Percentiles rank a stretch among this genome's conserved stretches.
Conservation (phyloP, 2,329 filamentous ascomycete species). For the Calonectria pteridis region DNA sequence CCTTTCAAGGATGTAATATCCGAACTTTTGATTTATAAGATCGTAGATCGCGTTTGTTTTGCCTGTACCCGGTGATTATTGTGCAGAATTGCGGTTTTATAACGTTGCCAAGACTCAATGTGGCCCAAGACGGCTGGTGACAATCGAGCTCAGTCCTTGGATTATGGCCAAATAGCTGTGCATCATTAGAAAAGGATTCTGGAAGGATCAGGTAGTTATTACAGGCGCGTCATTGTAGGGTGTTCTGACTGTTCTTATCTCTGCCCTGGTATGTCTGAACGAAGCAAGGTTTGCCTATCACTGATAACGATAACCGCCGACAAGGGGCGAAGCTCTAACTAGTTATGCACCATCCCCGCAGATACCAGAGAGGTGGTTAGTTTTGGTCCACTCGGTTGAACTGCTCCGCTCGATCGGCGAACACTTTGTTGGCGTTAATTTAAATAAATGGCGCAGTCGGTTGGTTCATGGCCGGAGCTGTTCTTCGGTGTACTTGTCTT, state of each 20-base stretch:
- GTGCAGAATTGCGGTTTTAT: too few species aligned
- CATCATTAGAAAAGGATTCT: neutral
- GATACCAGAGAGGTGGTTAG: slow-evolving; percentile 1
- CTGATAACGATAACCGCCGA: neutral
- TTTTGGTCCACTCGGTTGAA: neutral
- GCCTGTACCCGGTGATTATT: neutral
- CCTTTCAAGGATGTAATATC: neutral
- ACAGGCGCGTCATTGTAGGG: neutral
- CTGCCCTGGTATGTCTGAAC: neutral
- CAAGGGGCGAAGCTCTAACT: neutral
- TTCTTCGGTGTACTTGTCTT: neutral
- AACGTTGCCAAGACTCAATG: too few species aligned
- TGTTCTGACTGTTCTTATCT: neutral
- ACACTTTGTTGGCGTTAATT: neutral
- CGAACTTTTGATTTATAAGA: neutral
- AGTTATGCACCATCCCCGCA: neutral
- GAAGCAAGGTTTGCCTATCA: neutral
- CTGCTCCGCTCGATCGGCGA: neutral
- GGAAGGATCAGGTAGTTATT: neutral
- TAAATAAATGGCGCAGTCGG: neutral
- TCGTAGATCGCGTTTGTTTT: neutral
- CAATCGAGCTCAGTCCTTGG: neutral
- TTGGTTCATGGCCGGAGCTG: neutral
- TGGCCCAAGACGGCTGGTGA: too few species aligned
- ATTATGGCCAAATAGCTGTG: neutral